phyloP scores from a whole-genome alignment of 108 stramenopile genomes.

The Cyclostephanos invisitatus region DNA sequence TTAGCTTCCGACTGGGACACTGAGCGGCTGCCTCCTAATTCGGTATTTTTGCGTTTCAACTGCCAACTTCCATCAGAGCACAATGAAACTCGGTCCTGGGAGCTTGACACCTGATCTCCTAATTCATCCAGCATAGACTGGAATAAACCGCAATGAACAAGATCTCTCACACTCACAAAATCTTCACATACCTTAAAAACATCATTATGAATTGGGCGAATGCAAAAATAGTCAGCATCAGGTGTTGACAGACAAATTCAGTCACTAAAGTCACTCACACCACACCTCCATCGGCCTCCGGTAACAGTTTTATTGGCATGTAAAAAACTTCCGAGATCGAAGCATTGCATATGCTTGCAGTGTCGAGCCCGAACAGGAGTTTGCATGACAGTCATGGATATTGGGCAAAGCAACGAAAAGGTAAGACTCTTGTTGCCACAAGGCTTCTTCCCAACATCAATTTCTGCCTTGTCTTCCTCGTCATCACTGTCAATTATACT shows the following conservation, averaged over 20 bases:
- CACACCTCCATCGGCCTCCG: constrained; percentile 80
- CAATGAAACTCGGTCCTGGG: constrained; percentile 42
- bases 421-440: constrained; percentile 32
- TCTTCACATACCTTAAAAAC: constrained; percentile 28
- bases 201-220: not conserved
- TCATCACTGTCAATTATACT: constrained; percentile 47
- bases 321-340: constrained; percentile 72
- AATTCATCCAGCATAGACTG: constrained; percentile 39
- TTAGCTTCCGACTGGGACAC: not conserved
- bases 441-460: constrained; percentile 4
- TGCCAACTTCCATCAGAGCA: constrained; percentile 49
- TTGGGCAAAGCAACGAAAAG: constrained; percentile 64
- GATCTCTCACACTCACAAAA: constrained; percentile 45
- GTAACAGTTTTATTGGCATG: constrained; percentile 47
- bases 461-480: constrained; percentile 33
- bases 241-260: not conserved
- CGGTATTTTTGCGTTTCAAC: constrained; percentile 8
- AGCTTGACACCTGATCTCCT: constrained; percentile 18
- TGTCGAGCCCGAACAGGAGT: constrained; percentile 61
- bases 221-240: not conserved
- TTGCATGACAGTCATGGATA: constrained; percentile 54
- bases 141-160: constrained; percentile 49
- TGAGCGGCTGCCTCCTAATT: not conserved
- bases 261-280: not conserved
- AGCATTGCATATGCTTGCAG: constrained; percentile 48